phyloP scores from a whole-genome alignment of 306 rosid genomes.

The Quercus robur region DNA sequence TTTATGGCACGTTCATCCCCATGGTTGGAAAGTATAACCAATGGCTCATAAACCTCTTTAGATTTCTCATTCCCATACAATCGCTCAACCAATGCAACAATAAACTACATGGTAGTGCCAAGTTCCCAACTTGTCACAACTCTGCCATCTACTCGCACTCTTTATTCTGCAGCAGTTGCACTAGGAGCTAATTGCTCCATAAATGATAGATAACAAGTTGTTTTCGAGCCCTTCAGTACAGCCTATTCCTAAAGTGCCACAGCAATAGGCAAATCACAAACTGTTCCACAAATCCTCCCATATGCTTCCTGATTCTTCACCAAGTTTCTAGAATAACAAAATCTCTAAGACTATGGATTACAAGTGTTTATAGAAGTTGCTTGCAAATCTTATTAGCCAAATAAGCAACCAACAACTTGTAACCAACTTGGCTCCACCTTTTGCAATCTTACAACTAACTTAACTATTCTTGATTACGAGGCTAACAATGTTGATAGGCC shows the following conservation, averaged over 20 bases:
- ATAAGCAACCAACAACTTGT: too few species aligned
- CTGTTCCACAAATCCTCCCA: slow-evolving; percentile 74
- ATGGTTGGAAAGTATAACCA: slow-evolving; percentile 84
- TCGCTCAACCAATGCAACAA: slow-evolving; percentile 69
- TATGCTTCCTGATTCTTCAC: slow-evolving; percentile 69
- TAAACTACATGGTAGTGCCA: slow-evolving; percentile 87
- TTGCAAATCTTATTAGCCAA: too few species aligned
- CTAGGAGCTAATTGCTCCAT: slow-evolving; percentile 70
- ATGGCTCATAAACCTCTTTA: slow-evolving; percentile 75
- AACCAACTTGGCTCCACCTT: too few species aligned
- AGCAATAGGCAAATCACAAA: slow-evolving; percentile 83
- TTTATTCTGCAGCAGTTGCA: slow-evolving; percentile 68
- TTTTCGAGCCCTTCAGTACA: slow-evolving; percentile 79
- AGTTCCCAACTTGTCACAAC: slow-evolving; percentile 87
- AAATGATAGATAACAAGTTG: slow-evolving; percentile 74
- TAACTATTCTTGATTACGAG: too few species aligned
- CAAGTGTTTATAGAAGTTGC: too few species aligned
- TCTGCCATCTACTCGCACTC: slow-evolving; percentile 59
- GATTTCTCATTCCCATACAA: slow-evolving; percentile 82
- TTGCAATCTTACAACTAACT: too few species aligned
- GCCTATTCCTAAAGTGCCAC: slow-evolving; percentile 81
- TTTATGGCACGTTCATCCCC: slow-evolving; percentile 54
- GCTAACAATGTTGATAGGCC: too few species aligned
- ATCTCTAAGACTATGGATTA: too few species aligned
- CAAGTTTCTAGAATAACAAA: not conserved